Evolutionary conservation across 2,329 filamentous ascomycete species (phyloP), one percentile per base, ranked within the genome.

Genomic region (Calycina herbarum): DNA sequence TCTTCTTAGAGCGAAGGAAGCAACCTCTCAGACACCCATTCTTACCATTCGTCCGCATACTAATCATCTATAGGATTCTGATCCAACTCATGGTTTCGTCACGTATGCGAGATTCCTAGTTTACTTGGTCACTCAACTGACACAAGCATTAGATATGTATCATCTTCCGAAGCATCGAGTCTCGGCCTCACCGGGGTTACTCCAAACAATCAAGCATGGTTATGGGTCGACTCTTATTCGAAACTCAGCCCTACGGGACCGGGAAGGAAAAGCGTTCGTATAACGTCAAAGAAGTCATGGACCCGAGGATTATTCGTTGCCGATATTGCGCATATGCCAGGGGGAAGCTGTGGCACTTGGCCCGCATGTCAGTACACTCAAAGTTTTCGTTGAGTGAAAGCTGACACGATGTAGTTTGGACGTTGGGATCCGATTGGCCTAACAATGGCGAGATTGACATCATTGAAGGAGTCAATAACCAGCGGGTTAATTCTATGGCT

Each of bases 241-340:
- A 27, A 59, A 13, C 61, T 73, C 29, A 48, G 42, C 20, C 27
- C 65, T 56, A 35, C 70, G 76, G 69, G 82, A 82, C 0, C 73
- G 78, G 91, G 91, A 40, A 76, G 83, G 33, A 80, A 81, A 6
- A 91, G 88, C 70, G 84, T 93, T 51, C 84, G 90, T 24, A 77
- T 93, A n/a, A 85, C 86, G 60, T 90, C 87, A 75, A 88, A 85
- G 64, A 81, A 85, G 61, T 76, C 80, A 3, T 93, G 87, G 76
- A 85, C 82, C 33, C 82, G 87, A 70, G 90, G 88, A 0, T 82
- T 93, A 10, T 86, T 93, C 70, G 86, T 93, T 60, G 80, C 89
- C 24, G 90, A 93, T 75, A 82, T 93, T 59, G 80, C 80, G 15
- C 89, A 93, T 72, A 92, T 93, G 88, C 90, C 90, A 1, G 68